Evolutionary conservation across 2,329 filamentous ascomycete genomes (phyloP).

Genomic region (Xylariaceae sp.): DNA sequence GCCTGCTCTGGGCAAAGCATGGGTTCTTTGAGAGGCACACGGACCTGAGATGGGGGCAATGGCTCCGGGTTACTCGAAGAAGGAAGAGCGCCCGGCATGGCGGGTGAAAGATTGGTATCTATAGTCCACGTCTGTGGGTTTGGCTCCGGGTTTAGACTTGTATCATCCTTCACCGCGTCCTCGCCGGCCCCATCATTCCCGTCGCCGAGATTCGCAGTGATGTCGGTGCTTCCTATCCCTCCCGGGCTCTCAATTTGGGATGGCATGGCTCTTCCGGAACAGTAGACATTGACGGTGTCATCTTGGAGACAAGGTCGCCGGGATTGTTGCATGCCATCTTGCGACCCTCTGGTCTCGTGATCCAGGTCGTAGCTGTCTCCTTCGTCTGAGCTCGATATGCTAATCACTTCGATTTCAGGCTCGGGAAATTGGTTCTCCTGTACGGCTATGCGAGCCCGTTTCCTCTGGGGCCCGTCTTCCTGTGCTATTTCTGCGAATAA

Average conservation of each 20-base stretch:
- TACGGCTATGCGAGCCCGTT: slow-evolving; percentile 2
- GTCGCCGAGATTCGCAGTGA: neutral
- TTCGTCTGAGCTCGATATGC: slow-evolving; percentile 14
- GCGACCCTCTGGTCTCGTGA: neutral
- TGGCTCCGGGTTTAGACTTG: neutral
- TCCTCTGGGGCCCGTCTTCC: slow-evolving; percentile 1
- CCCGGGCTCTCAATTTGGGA: neutral
- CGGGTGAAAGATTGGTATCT: neutral
- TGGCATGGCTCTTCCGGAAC: neutral
- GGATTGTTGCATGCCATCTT: neutral
- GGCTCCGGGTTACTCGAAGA: neutral
- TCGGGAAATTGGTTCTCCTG: neutral
- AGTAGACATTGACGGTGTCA: neutral
- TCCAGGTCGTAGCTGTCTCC: neutral
- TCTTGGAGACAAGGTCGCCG: neutral
- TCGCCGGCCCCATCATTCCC: neutral
- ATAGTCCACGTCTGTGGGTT: neutral
- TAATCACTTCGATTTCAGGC: slow-evolving; percentile 14
- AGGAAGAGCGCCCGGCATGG: neutral
- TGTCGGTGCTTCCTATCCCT: neutral
- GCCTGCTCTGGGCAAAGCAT: slow-evolving; percentile 45
- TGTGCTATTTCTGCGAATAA: neutral
- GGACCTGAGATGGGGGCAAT: neutral
- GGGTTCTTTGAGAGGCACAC: slow-evolving; percentile 10
- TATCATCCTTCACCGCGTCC: neutral